phyloP scores from a whole-genome alignment of 345 rosid species.

The Populus euphratica region DNA sequence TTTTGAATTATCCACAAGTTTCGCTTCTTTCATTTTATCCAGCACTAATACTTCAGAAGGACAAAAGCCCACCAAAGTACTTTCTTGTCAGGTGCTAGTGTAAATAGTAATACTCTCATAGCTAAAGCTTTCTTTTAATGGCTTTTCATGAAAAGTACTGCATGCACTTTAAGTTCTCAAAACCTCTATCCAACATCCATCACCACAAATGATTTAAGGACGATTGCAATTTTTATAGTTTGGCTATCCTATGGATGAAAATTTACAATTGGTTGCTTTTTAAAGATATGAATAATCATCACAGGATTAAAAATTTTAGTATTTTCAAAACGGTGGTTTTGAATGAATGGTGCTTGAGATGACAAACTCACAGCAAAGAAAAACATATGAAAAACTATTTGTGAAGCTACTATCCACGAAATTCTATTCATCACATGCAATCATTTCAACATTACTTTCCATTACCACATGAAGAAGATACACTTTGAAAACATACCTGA shows the following conservation, averaged over 20 bases:
- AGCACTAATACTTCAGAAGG: not conserved
- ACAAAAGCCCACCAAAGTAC: not conserved
- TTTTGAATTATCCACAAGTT: not conserved
- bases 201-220: not conserved
- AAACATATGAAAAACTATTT: not conserved
- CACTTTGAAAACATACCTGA: slow-evolving; percentile 49
- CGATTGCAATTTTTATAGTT: not conserved
- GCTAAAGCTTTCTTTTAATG: not conserved
- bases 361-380: not conserved
- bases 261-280: not conserved
- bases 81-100: not conserved
- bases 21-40: not conserved
- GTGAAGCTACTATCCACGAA: not conserved
- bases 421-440: not conserved
- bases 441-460: not conserved
- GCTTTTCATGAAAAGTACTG: not conserved
- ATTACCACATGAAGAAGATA: not conserved
- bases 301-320: not conserved
- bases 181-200: not conserved
- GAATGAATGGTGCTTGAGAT: not conserved
- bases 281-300: not conserved
- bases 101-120: not conserved
- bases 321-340: not conserved
- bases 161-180: not conserved
- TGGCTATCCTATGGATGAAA: not conserved